Evolutionary conservation across 2,329 filamentous ascomycete genomes (phyloP), one percentile per base, ranked within the genome.

Genomic region (Ophiocordyceps camponoti-rufipedis): DNA sequence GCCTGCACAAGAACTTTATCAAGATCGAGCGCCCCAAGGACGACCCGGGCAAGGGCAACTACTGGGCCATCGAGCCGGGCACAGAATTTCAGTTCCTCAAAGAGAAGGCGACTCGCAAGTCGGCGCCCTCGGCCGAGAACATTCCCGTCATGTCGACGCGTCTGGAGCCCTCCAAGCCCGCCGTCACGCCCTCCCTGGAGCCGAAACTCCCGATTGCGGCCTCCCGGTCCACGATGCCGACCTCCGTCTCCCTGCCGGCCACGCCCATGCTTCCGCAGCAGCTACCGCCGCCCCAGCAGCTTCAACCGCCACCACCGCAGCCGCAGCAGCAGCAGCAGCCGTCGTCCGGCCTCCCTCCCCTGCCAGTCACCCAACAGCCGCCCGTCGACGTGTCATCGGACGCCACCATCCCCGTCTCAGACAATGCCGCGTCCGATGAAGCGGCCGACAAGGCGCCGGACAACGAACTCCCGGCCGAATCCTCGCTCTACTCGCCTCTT

Each of bases 21-120:
- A 96, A 96, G 66, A 83, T 94, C 57, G 88, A 95, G 62, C 77
- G 91, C 48, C 87, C 88, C 47, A 96, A 96, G 69, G 88, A 95
- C 58, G 91, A 96, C 56, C 88, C 89, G 3, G 91, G 91, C 55
- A 96, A 96, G 64, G 91, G 91, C 41, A 89, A 94, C 62, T 96
- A 96, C 66, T 96, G 91, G 91, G 78, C 80, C 41, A 94, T 98
- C 55, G 80, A 88, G 56, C 72, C 79, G n/a, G 89, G 89, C 16
- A 85, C 85, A 66, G 91, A 96, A 66, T 74, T 78, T 49, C 79
- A 86, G 52, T 96, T 94, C 60, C 73, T 94, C 62, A 91, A 89
- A 63, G 84, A 93, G 58, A 94, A 89, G 69, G 73, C 80, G 6
- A 63, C 70, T 18, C 72, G 80, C 50, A 80, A 80, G 57, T 62